Conservation (phyloP, 2,329 filamentous ascomycete species). For the Calonectria montana region DNA sequence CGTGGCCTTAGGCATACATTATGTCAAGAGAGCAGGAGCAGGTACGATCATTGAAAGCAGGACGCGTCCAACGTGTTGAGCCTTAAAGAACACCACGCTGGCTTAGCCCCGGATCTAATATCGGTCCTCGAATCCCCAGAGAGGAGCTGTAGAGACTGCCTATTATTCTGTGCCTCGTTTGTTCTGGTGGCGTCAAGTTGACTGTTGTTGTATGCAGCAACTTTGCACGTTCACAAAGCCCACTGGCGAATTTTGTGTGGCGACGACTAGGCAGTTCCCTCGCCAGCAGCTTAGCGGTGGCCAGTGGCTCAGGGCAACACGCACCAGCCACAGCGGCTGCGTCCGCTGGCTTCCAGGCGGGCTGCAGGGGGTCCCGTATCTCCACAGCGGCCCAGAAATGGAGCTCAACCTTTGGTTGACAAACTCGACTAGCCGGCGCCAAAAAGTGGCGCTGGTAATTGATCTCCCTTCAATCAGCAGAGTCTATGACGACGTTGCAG, state of each 20-base stretch:
- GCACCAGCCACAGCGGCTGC: slow-evolving; percentile 42
- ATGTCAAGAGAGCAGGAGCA: not conserved
- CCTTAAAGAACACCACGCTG: not conserved
- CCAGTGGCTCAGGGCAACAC: slow-evolving; percentile 13
- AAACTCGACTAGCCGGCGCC: not conserved
- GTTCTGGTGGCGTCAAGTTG: not conserved
- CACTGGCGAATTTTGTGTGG: slow-evolving; percentile 26
- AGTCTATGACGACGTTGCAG: slow-evolving; percentile 24
- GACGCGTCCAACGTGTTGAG: not conserved
- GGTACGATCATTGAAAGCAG: not conserved
- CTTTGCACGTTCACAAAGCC: not conserved
- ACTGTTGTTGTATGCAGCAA: slow-evolving; percentile 5
- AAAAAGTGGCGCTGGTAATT: slow-evolving; percentile 14
- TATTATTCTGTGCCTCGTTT: not conserved
- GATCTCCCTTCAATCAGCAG: not conserved
- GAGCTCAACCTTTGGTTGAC: not conserved
- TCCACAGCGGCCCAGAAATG: slow-evolving; percentile 18
- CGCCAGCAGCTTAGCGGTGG: slow-evolving; percentile 2
- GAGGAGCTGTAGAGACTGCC: not conserved
- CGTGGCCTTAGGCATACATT: slow-evolving; percentile 9
- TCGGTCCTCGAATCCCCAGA: not conserved
- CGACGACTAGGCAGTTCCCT: not conserved
- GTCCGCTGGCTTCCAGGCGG: slow-evolving; percentile 23
- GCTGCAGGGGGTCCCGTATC: slow-evolving; percentile 20
- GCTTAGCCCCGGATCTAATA: not conserved